Evolutionary conservation across 768 basidiomycete genomes (phyloP).

Genomic region (Kwoniella heveanensis): DNA sequence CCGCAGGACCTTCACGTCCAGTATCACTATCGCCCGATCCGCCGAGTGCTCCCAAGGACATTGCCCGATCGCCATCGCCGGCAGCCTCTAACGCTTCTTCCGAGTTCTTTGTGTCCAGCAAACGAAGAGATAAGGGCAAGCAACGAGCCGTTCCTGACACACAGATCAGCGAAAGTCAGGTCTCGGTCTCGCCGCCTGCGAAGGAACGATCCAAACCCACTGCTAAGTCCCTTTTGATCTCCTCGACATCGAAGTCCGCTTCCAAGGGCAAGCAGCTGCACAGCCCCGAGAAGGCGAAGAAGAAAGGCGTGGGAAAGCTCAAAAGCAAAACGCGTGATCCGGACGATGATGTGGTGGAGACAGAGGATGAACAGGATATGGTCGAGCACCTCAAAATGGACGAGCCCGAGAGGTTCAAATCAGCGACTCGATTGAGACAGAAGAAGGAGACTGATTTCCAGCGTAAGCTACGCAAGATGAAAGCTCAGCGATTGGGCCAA

Average conservation of each 20-base stretch:
- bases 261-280: not conserved
- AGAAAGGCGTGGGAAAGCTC: slow-evolving; percentile 1
- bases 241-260: not conserved
- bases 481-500: slow-evolving; percentile 26
- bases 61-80: not conserved
- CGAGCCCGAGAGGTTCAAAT: slow-evolving; percentile 48
- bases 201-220: not conserved
- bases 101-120: not conserved
- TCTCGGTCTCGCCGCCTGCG: not conserved
- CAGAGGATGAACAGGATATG: slow-evolving; percentile 37
- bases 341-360: slow-evolving; percentile 31
- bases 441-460: slow-evolving; percentile 34
- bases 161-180: not conserved
- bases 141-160: not conserved
- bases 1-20: not conserved
- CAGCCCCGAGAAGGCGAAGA: not conserved
- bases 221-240: not conserved
- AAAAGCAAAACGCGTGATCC: slow-evolving; percentile 34
- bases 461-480: slow-evolving; percentile 34
- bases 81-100: not conserved
- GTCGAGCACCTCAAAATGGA: slow-evolving; percentile 48
- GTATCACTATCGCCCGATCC: not conserved
- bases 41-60: not conserved
- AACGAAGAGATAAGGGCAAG: not conserved
- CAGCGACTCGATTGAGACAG: slow-evolving; percentile 29